phyloP scores from a whole-genome alignment of 179 eudicot species.

The Spergularia azorica region DNA sequence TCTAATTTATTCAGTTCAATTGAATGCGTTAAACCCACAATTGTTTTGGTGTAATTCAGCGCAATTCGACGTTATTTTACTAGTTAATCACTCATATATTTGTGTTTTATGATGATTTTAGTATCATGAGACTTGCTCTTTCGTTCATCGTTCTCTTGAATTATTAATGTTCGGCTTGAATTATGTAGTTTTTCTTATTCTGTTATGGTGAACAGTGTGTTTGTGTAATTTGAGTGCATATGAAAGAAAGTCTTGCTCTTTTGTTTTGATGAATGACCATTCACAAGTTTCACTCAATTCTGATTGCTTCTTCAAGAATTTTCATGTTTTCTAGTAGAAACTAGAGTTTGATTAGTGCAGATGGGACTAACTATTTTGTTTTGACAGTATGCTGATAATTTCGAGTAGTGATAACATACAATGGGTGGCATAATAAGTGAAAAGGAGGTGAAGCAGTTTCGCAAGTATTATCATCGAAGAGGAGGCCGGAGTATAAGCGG shows the following conservation, averaged over 20 bases:
- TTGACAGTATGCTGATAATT: conserved; percentile 25
- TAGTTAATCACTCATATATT: neutral
- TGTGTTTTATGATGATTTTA: too few relatives aligned
- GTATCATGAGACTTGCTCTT: too few relatives aligned
- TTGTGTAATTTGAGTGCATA: too few relatives aligned
- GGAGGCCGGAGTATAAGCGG: conserved; percentile 37
- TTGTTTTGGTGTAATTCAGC: neutral
- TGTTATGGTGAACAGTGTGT: too few relatives aligned
- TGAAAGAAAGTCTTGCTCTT: too few relatives aligned
- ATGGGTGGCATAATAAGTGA: conserved; percentile 59
- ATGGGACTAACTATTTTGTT: neutral
- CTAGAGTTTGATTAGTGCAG: neutral
- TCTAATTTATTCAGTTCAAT: neutral
- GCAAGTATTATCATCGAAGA: conserved; percentile 28
- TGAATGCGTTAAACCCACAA: neutral
- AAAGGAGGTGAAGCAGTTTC: conserved; percentile 49
- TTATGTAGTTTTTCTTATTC: too few relatives aligned
- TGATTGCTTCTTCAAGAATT: neutral
- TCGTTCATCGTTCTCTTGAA: too few relatives aligned
- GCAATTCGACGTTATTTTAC: neutral
- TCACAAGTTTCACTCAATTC: neutral
- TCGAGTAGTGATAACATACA: conserved; percentile 31
- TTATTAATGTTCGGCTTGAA: too few relatives aligned
- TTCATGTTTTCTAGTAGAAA: neutral
- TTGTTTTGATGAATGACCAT: too few relatives aligned